Conservation (phyloP, 176 grass and related monocot species). For the Cymbopogon citratus region DNA sequence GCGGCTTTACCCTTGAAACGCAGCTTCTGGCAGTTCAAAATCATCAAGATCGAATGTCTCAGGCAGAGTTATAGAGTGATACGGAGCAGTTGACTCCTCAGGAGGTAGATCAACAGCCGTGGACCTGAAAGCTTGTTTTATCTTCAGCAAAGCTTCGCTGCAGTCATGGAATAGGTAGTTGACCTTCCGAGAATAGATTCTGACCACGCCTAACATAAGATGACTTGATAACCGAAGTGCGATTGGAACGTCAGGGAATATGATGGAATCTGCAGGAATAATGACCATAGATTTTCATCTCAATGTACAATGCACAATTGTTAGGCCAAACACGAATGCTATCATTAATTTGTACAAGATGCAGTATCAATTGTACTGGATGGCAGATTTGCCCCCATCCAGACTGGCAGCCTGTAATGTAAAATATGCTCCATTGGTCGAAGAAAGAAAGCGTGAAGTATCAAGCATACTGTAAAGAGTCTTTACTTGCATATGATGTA, state of each 20-base stretch:
- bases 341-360: neutral
- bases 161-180: slow-evolving; percentile 99
- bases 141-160: slow-evolving; percentile 94
- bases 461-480: neutral
- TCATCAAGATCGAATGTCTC: slow-evolving; percentile 99
- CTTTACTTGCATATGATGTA: neutral
- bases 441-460: neutral
- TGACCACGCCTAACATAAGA: slow-evolving; percentile 93
- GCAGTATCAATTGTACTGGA: neutral
- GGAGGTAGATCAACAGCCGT: slow-evolving; percentile 92
- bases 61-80: slow-evolving; percentile 97
- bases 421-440: neutral
- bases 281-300: neutral
- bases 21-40: slow-evolving; percentile 92
- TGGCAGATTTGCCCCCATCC: neutral
- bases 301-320: neutral
- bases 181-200: slow-evolving; percentile 99
- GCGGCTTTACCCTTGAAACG: slow-evolving; percentile 72
- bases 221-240: slow-evolving; percentile 98
- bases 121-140: slow-evolving; percentile 98
- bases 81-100: slow-evolving; percentile 98
- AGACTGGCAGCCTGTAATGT: neutral
- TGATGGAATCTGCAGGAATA: slow-evolving; percentile 86
- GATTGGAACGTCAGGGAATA: slow-evolving; percentile 95
- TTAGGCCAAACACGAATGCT: neutral